Base-by-base conservation (phyloP, 192 early-diverging fungal species). In the Coemansia sp. region DNA sequence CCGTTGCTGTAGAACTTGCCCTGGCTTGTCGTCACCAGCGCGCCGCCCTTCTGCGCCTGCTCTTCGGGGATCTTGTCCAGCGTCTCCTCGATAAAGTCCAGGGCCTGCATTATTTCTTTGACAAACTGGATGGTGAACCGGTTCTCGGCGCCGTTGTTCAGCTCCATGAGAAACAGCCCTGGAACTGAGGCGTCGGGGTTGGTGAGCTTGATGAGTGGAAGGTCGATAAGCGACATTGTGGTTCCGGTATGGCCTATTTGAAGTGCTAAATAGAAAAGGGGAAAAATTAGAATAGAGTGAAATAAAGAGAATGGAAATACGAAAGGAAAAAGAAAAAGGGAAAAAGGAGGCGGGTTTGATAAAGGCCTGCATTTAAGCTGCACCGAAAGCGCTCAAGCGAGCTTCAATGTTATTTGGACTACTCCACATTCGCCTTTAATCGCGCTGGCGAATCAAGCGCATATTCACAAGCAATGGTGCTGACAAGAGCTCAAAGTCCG, bases 1-100 rank as follows among this genome's bases (percentile, higher is more conserved):
- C 90, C 90, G 67, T 90, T 91, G 48, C 84, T 86, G 56, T 81
- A 91, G 71, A 91, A 88, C 75, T 88, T 89, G 54, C 81, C 87
- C 9, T 83, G 62, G 35, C 88, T 85, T 3, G 77, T 81, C 5
- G 87, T 86, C 1, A 91, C 67, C 24, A 90, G 72, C 0, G 85
- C 86, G 1, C 85, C 85, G 24, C 82, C 86, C 5, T 27, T 28
- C 6, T 68, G 50, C 9, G 62, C 57, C 7, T 74, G 80, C 7
- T 86, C 81, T 1, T 56, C 47, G 22, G 65, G 61, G 10, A 82
- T 61, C 16, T 28, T 47, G 53, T 76, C 79, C 9, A 83, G 74
- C 13, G 49, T 58, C 14, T 69, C 39, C 20, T 88, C 85, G 24
- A 89, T 72, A 6, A 72, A 56, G 51, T 89, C 83, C n/a, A 90